phyloP scores from a whole-genome alignment of 176 grass and related monocot species.

The Oropetium thomaeum region DNA sequence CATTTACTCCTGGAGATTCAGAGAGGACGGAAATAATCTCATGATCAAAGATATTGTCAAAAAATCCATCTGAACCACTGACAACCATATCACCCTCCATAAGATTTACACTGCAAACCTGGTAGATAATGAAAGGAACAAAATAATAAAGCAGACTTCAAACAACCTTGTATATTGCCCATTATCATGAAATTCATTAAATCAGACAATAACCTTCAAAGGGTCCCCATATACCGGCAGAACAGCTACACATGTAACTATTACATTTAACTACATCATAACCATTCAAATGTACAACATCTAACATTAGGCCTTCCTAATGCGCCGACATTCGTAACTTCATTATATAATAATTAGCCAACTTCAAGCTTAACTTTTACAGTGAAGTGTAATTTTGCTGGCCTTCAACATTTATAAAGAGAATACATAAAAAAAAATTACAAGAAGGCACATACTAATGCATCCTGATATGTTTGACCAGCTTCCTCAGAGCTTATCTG shows the following conservation, averaged over 20 bases:
- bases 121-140: background rate
- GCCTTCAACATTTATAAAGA: background rate
- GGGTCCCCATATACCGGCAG: background rate
- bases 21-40: conserved; percentile 72
- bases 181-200: background rate
- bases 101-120: conserved; percentile 83
- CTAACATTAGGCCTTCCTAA: background rate
- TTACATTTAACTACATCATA: background rate
- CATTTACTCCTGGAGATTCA: conserved; percentile 52
- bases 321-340: background rate
- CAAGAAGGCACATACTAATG: conserved; percentile 43
- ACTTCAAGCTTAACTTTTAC: background rate
- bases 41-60: conserved; percentile 86
- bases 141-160: conserved; percentile 34
- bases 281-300: background rate
- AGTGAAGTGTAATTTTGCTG: background rate
- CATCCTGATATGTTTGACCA: conserved; percentile 87
- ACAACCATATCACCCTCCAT: conserved; percentile 80
- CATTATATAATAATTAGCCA: background rate
- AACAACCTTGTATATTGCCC: background rate
- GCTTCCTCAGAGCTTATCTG: conserved; percentile 82
- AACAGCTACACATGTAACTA: background rate
- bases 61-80: conserved; percentile 89
- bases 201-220: conserved; percentile 17
- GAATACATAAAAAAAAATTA: background rate